These are phyloP conservation scores for Chenopodium quinoa DNA, from an alignment of 148 eudicot genomes.

Conservation along the genomic window DNA sequence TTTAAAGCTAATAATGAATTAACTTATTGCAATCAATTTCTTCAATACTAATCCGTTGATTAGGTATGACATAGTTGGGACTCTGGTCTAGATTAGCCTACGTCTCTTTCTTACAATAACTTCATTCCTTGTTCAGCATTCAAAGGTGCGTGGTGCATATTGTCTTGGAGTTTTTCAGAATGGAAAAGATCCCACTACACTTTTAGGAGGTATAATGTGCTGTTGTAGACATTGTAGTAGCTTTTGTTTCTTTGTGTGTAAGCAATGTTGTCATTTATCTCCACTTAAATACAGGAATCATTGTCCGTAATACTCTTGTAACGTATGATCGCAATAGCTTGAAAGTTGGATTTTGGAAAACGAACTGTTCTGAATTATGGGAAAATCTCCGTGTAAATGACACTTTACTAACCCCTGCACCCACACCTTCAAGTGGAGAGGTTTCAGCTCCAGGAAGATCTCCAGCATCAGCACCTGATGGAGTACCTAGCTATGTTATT, in stretches of 20 bases:
- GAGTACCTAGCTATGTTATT: constrained; percentile 26
- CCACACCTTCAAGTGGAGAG: constrained; percentile 26
- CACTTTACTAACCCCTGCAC: constrained; percentile 38
- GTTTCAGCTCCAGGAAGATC: constrained; percentile 35
- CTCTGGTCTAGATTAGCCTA: background rate
- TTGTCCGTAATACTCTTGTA: constrained; percentile 90
- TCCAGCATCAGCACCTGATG: constrained; percentile 54
- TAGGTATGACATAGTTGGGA: background rate
- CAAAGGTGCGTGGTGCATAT: constrained; percentile 82
- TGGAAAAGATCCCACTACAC: constrained; percentile 88
- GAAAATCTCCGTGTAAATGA: constrained; percentile 46
- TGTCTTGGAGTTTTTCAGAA: constrained; percentile 92
- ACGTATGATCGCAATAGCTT: constrained; percentile 83
- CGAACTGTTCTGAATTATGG: constrained; percentile 92
- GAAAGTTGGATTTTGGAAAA: constrained; percentile 93
- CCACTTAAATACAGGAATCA: constrained; percentile 47
- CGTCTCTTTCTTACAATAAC: background rate
- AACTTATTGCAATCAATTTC: background rate
- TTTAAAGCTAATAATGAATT: background rate
- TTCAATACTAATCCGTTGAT: background rate
- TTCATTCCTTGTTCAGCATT: constrained; percentile 49
- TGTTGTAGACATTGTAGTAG: background rate
- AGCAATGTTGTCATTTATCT: background rate
- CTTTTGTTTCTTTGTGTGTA: background rate
- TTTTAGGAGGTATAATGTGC: constrained; percentile 73